Base-by-base conservation (phyloP, 345 rosid species). In the Eucalyptus pauciflora region DNA sequence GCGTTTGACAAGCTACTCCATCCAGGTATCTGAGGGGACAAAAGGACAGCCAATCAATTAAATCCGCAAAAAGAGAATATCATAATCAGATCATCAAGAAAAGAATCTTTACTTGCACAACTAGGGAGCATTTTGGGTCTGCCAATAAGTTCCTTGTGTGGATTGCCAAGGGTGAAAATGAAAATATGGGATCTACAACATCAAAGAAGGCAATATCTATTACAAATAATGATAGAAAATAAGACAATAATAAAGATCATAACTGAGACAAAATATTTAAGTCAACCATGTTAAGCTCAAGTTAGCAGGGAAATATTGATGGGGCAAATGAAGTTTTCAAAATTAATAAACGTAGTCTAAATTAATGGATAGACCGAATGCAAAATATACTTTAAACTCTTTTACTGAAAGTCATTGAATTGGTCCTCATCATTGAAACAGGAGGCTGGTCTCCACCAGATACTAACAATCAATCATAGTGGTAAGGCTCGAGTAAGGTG, bases 1-100 rank as follows among this genome's bases (percentile, higher is more conserved):
- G 99, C 99, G 93, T 97, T 98, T 50, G 99, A 98, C 93, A 98
- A 96, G 94, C 99, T 93, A 91, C 96, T 98, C 99, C 99, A 97
- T 89, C 99, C 99, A 43, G 99, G 99, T 91, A 98, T 95, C 99
- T 98, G 83, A n/a, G 87, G 80, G 10, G 88, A 91, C 86, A 48
- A 86, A 79, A 46, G 85, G 86, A 91, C 88, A 8, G 87, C 92
- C 91, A 92, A 43, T 89, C 90, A 41, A 86, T 54, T 60, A 20
- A 71, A 76, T 41, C 83, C 83, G 2, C 29, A 41, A 20, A 76
- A 76, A 41, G 83, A 64, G 71, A 76, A 76, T 41, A 10, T 20
- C 24, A 92, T 90, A 89, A 67, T 85, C 88, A 87, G n/a, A 90
- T 46, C 89, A 24, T 85, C n/a, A 58, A 87, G 45, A 31, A 85